phyloP scores from a whole-genome alignment of 352 stramenopile genomes.

The Phytophthora syringae region DNA sequence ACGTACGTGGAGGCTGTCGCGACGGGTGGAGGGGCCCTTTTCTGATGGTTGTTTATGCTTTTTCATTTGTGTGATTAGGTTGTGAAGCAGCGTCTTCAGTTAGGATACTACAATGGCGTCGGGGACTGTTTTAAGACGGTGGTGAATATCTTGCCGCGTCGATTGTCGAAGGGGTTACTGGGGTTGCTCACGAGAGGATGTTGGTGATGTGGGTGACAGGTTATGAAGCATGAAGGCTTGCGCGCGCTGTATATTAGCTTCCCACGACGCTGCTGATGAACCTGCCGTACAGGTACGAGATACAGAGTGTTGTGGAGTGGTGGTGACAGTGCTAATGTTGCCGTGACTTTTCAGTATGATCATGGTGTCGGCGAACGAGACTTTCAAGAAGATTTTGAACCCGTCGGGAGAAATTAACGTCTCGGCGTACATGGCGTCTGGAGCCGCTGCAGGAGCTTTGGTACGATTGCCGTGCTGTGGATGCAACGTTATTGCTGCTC shows the following conservation, averaged over 20 bases:
- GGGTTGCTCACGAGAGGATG: constrained; percentile 15
- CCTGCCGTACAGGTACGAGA: constrained; percentile 93
- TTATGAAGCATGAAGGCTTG: constrained; percentile 79
- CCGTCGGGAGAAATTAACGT: constrained; percentile 89
- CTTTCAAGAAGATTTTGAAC: constrained; percentile 94
- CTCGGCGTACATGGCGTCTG: constrained; percentile 92
- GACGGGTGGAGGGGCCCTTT: too few relatives aligned
- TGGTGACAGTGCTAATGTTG: not conserved
- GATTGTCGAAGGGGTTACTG: constrained; percentile 14
- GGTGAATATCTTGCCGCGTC: constrained; percentile 36
- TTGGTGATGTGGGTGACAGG: constrained; percentile 37
- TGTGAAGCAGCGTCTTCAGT: constrained; percentile 99
- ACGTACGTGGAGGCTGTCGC: constrained; percentile 88
- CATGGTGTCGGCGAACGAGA: constrained; percentile 98
- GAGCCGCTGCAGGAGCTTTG: constrained; percentile 93
- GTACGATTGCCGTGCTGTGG: constrained; percentile 42
- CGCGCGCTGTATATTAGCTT: constrained; percentile 95
- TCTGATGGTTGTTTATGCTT: too few relatives aligned
- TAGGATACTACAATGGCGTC: constrained; percentile 97
- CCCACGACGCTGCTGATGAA: constrained; percentile 98
- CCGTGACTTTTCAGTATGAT: constrained; percentile 91
- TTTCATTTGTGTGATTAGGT: constrained; percentile 59
- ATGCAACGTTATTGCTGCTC: not conserved
- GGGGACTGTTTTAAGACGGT: constrained; percentile 89
- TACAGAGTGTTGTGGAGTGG: too few relatives aligned